Conservation (phyloP, 768 basidiomycete species). For the Leccinellum albellum region DNA sequence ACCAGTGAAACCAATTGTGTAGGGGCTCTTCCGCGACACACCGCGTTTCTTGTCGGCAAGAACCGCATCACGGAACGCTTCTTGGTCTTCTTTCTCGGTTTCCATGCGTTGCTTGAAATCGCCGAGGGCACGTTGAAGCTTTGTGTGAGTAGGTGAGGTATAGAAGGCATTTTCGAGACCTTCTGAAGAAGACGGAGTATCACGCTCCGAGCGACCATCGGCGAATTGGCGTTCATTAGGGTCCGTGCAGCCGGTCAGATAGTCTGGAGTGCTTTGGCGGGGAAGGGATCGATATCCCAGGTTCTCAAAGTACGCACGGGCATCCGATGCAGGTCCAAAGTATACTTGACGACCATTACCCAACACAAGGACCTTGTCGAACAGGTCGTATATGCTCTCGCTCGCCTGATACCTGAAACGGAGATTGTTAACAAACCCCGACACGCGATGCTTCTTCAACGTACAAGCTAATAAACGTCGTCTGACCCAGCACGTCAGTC, state of each 20-base stretch:
- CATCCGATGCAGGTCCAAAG: constrained; percentile 70
- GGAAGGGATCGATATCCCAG: constrained; percentile 73
- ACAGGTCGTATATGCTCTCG: constrained; percentile 70
- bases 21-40: constrained; percentile 75
- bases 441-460: constrained; percentile 17
- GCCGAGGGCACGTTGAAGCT: constrained; percentile 44
- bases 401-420: constrained; percentile 67
- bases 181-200: constrained; percentile 62
- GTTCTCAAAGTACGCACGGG: constrained; percentile 72
- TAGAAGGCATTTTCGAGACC: constrained; percentile 63
- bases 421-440: not conserved
- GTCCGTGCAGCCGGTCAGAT: constrained; percentile 80
- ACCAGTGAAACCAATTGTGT: constrained; percentile 72
- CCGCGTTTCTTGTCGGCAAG: constrained; percentile 73
- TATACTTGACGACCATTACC: constrained; percentile 79
- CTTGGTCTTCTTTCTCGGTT: constrained; percentile 62
- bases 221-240: constrained; percentile 82
- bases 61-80: constrained; percentile 74
- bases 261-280: constrained; percentile 84
- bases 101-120: constrained; percentile 57
- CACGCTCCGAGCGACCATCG: constrained; percentile 49
- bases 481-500: constrained; percentile 79
- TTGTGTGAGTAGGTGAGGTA: constrained; percentile 41
- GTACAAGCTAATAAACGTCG: constrained; percentile 75
- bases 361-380: constrained; percentile 87